Base-by-base conservation (phyloP, 495 filamentous ascomycete species). In the Penicillium chermesinum region DNA sequence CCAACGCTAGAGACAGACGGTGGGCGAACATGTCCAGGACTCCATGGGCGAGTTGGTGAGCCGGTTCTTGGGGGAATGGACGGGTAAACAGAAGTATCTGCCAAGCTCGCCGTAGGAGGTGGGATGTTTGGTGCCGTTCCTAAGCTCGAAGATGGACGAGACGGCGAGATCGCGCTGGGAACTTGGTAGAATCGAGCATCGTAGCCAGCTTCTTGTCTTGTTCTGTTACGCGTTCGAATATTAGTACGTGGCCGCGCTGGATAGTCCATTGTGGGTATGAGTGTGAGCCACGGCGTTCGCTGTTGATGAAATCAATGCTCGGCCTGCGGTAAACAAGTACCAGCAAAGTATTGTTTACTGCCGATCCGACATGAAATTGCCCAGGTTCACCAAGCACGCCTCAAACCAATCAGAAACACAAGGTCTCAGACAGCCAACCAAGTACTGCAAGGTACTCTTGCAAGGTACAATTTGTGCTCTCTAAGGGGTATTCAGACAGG, bases 1-100 rank as follows among this genome's bases (percentile, higher is more conserved):
- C 81, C 65, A 17, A 82, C 69, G 52, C 72, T 79, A 1, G 83
- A 77, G 0, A 71, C 63, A 0, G 72, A 75, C 1, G 69, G 67
- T 1, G 69, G 64, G 7, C 79, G 70, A 4, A 74, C 75, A 43
- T 84, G 78, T 2, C 83, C 82, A 0, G 89, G 86, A 7, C 85
- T 85, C 83, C 86, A 91, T 10, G 89, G 79, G 37, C 88, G 66
- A 0, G 73, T 76, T 0, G 87, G 82, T 20, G 87, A 83, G 5
- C 61, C 60, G 13, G 75, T 71, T 27, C 66, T 69, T 18, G 60
- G 75, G 66, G 49, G 78, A 67, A 63, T 81, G 76, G 37, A 72
- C 41, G 45, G 77, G 64, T 27, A 71, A 50, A 52, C 52, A 16
- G 60, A 63, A 22, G 54, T 42, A 33, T 80, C 79, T 49, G 57